Percentiles rank a stretch among this genome's conserved stretches.
Evolutionary conservation across 2,329 filamentous ascomycete genomes (phyloP).

Genomic region (Alternaria ventricosa): DNA sequence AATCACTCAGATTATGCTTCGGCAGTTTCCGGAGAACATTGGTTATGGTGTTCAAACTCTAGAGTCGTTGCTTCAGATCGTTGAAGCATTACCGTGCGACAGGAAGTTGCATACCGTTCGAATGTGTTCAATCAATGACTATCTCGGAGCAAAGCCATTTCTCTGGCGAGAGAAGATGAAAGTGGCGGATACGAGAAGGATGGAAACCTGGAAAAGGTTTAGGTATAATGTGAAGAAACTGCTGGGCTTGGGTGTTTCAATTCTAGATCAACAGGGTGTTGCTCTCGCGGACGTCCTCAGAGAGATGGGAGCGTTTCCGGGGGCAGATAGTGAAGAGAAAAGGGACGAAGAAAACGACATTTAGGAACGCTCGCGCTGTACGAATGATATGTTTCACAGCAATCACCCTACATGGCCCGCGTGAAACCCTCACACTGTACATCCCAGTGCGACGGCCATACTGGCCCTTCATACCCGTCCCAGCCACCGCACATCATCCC

Average conservation of each 20-base stretch:
- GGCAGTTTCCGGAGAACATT: not conserved
- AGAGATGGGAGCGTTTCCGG: not conserved
- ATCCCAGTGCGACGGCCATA: conserved; percentile 59
- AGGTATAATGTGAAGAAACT: not conserved
- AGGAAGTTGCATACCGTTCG: not conserved
- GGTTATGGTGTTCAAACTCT: not conserved
- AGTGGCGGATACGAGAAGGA: not conserved
- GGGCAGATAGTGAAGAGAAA: not conserved
- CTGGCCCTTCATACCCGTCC: conserved; percentile 56
- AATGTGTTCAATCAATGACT: not conserved
- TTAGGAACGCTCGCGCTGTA: not conserved
- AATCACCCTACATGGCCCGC: conserved; percentile 27
- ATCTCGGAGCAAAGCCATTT: not conserved
- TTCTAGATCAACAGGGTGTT: not conserved
- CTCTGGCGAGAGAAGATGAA: not conserved
- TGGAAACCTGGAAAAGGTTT: not conserved
- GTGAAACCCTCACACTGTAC: conserved; percentile 58
- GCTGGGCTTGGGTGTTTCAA: not conserved
- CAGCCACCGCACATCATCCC: conserved; percentile 65
- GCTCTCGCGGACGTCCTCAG: not conserved
- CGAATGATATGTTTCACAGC: not conserved
- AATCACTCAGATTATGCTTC: not conserved
- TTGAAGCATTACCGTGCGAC: not conserved
- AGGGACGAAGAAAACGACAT: not conserved
- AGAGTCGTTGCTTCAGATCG: not conserved